Percentiles rank a stretch among this genome's conserved stretches.
phyloP scores from a whole-genome alignment of 2,329 filamentous ascomycete genomes.

The Ceratocystis colombiana region DNA sequence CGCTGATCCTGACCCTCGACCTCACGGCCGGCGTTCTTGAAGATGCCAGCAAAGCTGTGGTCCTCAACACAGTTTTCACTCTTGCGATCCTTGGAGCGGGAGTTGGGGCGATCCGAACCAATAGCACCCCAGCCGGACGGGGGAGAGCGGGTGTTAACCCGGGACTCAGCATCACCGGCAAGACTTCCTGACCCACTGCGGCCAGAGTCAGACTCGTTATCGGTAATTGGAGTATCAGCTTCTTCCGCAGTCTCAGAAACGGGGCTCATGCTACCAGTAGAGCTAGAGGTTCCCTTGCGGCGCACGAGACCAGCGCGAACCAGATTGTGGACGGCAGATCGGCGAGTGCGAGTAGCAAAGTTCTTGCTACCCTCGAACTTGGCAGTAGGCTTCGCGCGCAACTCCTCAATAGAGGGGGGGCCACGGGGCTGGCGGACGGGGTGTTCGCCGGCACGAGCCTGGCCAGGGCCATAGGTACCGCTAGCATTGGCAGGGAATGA shows the following conservation, averaged over 20 bases:
- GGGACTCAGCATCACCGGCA: slow-evolving; percentile 59
- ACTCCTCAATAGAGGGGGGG: slow-evolving; percentile 82
- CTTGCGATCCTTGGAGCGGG: slow-evolving; percentile 48
- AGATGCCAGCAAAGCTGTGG: slow-evolving; percentile 56
- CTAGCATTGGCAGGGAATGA: slow-evolving; percentile 74
- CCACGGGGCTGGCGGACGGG: slow-evolving; percentile 86
- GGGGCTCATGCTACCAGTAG: slow-evolving; percentile 71
- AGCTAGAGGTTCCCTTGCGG: slow-evolving; percentile 63
- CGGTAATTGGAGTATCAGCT: slow-evolving; percentile 56
- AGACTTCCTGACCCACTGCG: slow-evolving; percentile 70
- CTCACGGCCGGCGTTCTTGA: slow-evolving; percentile 49
- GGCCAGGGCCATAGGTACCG: slow-evolving; percentile 83
- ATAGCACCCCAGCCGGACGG: slow-evolving; percentile 70
- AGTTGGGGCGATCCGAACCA: slow-evolving; percentile 71
- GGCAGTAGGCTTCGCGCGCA: slow-evolving; percentile 77
- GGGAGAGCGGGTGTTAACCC: slow-evolving; percentile 59
- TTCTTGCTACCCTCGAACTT: slow-evolving; percentile 97
- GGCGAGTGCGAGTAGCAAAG: slow-evolving; percentile 84
- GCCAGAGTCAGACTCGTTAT: slow-evolving; percentile 64
- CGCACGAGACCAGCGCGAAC: slow-evolving; percentile 82
- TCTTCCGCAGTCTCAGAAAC: slow-evolving; percentile 69
- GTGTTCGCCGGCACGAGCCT: slow-evolving; percentile 87
- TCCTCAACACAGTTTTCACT: slow-evolving; percentile 38
- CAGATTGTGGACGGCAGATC: slow-evolving; percentile 82
- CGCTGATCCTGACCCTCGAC: slow-evolving; percentile 54